phyloP scores from a whole-genome alignment of 2,329 filamentous ascomycete species.

The Esteya vermicola region DNA sequence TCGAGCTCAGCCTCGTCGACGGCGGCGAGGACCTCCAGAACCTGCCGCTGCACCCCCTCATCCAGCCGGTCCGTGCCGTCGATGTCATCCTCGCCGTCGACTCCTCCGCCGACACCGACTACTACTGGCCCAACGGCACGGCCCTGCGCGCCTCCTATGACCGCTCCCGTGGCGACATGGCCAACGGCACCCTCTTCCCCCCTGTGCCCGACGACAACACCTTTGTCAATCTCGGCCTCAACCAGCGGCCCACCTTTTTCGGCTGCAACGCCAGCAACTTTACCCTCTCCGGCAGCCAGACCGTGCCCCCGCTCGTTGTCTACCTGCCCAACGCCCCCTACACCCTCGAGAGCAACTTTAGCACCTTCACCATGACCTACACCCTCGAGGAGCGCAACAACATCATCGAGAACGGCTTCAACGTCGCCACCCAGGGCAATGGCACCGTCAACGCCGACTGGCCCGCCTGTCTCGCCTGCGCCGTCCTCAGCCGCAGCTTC shows the following conservation, averaged over 20 bases:
- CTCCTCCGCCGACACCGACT: slow-evolving; percentile 45
- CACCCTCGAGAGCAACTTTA: slow-evolving; percentile 59
- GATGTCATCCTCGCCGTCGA: slow-evolving; percentile 53
- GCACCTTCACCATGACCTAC: slow-evolving; percentile 60
- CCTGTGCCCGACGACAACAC: slow-evolving; percentile 38
- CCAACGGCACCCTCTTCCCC: slow-evolving; percentile 43
- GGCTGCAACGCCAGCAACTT: slow-evolving; percentile 35
- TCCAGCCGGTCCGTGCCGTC: slow-evolving; percentile 34
- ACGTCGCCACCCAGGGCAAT: slow-evolving; percentile 73
- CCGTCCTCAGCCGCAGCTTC: slow-evolving; percentile 64
- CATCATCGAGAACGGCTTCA: slow-evolving; percentile 77
- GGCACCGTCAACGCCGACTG: slow-evolving; percentile 59
- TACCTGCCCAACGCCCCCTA: slow-evolving; percentile 85
- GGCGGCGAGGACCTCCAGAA: slow-evolving; percentile 35
- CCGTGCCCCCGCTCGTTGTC: slow-evolving; percentile 18
- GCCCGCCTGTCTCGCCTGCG: slow-evolving; percentile 77
- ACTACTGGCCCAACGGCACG: slow-evolving; percentile 46
- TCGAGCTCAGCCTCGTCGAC: slow-evolving; percentile 31
- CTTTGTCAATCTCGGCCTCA: slow-evolving; percentile 43
- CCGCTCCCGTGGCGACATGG: slow-evolving; percentile 31
- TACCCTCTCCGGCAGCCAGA: slow-evolving; percentile 8
- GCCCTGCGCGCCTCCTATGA: slow-evolving; percentile 43
- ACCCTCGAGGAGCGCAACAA: slow-evolving; percentile 52
- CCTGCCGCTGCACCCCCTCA: slow-evolving; percentile 35
- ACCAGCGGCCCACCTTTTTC: slow-evolving; percentile 47